phyloP scores from a whole-genome alignment of 2,329 filamentous ascomycete genomes.

The Colletotrichum chrysophilum region DNA sequence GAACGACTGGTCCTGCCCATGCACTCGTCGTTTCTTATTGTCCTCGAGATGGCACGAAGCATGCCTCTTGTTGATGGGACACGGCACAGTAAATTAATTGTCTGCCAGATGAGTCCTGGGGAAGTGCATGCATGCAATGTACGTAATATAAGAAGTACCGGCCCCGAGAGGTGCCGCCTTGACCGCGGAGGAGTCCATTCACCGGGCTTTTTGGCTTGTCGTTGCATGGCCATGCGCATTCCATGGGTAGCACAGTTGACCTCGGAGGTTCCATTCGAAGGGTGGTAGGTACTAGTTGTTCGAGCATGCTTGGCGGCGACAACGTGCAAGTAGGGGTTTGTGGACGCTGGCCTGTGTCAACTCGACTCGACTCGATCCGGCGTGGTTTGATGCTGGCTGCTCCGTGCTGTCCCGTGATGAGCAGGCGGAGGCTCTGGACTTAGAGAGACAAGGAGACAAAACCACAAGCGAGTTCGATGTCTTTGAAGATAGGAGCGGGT shows the following conservation, averaged over 20 bases:
- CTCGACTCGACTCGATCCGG: neutral
- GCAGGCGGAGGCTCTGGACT: neutral
- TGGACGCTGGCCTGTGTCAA: neutral
- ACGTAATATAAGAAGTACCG: constrained; percentile 16
- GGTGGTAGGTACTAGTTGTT: neutral
- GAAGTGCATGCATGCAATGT: constrained; percentile 18
- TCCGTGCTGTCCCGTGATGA: neutral
- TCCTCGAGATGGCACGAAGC: neutral
- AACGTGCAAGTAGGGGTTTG: neutral
- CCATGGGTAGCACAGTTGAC: neutral
- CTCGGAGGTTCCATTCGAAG: neutral
- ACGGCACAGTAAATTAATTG: neutral
- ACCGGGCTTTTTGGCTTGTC: neutral
- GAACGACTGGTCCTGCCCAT: neutral
- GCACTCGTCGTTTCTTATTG: neutral
- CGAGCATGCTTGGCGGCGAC: neutral
- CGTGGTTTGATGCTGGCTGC: neutral
- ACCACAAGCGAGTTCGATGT: neutral
- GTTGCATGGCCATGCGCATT: neutral
- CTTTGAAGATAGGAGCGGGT: neutral
- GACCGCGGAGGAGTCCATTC: neutral
- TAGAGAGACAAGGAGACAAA: neutral
- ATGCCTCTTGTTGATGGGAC: neutral
- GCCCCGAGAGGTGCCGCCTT: constrained; percentile 1
- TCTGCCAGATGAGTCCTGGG: neutral